These are phyloP conservation scores for Cystobasidiopsis lactophilus DNA, from an alignment of 768 basidiomycete genomes.

Conservation along the genomic window DNA sequence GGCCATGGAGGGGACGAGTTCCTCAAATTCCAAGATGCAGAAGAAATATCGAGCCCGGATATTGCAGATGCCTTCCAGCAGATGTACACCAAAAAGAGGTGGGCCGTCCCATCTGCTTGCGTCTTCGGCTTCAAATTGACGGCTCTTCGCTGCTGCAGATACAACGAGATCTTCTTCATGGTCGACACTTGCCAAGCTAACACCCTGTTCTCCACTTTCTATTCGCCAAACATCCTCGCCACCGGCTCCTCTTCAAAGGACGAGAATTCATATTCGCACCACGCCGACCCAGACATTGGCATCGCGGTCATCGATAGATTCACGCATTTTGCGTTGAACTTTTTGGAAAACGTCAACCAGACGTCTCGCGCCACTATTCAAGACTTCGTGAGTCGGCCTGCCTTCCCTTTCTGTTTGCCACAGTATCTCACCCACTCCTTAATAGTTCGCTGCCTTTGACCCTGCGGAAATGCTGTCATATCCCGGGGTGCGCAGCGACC, in stretches of 20 bases:
- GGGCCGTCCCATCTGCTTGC: constrained; percentile 14
- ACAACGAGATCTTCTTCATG: constrained; percentile 95
- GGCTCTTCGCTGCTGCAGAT: constrained; percentile 30
- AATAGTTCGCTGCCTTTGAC: constrained; percentile 60
- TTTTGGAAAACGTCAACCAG: constrained; percentile 80
- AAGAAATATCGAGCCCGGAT: constrained; percentile 90
- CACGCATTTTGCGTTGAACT: constrained; percentile 76
- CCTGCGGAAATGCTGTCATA: constrained; percentile 53
- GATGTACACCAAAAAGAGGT: constrained; percentile 95
- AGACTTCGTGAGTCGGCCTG: constrained; percentile 12
- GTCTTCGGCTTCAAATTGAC: not conserved
- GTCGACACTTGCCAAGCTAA: constrained; percentile 96
- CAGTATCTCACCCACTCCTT: not conserved
- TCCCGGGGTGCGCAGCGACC: constrained; percentile 67
- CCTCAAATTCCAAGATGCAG: constrained; percentile 95
- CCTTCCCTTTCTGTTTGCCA: not conserved
- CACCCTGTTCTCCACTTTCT: constrained; percentile 78
- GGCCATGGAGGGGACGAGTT: constrained; percentile 97
- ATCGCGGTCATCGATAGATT: constrained; percentile 87
- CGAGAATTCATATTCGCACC: constrained; percentile 91
- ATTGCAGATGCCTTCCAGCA: constrained; percentile 96
- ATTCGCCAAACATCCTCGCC: constrained; percentile 78
- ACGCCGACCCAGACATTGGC: constrained; percentile 81
- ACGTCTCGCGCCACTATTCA: constrained; percentile 40
- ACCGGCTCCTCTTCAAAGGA: constrained; percentile 64